Percentiles rank a stretch among this genome's conserved stretches.
phyloP scores from a whole-genome alignment of 129 eudicot species.

The Tanacetum coccineum region DNA sequence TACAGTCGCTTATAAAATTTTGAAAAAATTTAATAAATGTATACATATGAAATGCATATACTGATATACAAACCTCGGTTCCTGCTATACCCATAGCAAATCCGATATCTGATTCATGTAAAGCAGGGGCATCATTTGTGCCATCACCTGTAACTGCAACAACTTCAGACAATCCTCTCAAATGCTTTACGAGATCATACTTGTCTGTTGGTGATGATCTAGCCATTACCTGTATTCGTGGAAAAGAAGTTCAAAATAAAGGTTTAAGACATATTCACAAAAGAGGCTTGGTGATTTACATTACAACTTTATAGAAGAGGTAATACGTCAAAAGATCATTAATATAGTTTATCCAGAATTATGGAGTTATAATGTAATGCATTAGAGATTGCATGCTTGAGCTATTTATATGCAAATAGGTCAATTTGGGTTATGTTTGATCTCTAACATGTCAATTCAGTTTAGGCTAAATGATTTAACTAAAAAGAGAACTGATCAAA shows the following conservation, averaged over 20 bases:
- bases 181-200: slow-evolving; percentile 57
- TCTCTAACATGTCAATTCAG: neutral
- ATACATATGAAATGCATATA: neutral
- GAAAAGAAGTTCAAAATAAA: slow-evolving; percentile 11
- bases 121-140: slow-evolving; percentile 93
- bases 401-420: neutral
- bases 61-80: slow-evolving; percentile 62
- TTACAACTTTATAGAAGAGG: no score
- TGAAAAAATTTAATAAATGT: neutral
- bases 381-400: neutral
- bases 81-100: slow-evolving; percentile 94
- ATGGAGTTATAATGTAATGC: neutral
- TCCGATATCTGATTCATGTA: slow-evolving; percentile 86
- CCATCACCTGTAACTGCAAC: slow-evolving; percentile 96
- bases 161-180: slow-evolving; percentile 58
- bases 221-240: slow-evolving; percentile 73
- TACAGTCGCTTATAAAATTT: neutral
- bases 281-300: no score
- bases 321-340: no score
- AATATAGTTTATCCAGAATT: neutral
- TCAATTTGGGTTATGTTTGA: neutral
- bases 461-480: slow-evolving; percentile 1
- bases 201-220: slow-evolving; percentile 86
- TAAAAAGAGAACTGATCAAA: neutral
- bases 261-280: no score